Base-by-base conservation (phyloP, 345 rosid genomes). In the Lagerstroemia speciosa region DNA sequence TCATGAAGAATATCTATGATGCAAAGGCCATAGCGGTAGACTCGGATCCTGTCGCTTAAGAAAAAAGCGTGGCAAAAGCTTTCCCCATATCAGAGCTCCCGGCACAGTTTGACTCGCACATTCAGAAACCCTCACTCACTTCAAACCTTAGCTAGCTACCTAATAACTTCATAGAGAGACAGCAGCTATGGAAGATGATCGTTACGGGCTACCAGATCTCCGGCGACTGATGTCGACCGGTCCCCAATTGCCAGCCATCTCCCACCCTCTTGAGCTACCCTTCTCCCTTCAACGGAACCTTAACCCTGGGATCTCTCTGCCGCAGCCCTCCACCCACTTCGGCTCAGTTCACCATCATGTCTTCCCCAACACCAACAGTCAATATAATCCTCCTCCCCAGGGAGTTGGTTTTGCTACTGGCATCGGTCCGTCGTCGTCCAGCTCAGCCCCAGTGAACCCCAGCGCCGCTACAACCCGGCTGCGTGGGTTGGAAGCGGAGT, bases 11-110 rank as follows among this genome's bases (percentile, higher is more conserved):
- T n/a, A n/a, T n/a, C n/a, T n/a, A 76, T 71, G 80, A 27, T 33
- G 14, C 32, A 71, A 79, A 71, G 73, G 84, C n/a, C n/a, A n/a
- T 70, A 75, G 85, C 87, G 90, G 76, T 80, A 80, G 85, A 81
- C 87, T 85, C 89, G 89, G 85, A 85, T 63, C 66, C 66, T 63
- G 90, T 85, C 90, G 73, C 84, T 83, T 67, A 31, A 64, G 73
- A 63, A 78, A 67, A 69, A 69, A 74, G 66, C 71, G 46, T 26
- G 11, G 2, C 45, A 41, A 38, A 38, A 10, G 7, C 26, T 57
- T 2, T 10, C 32, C 67, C 45, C 58, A 15, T 74, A 46, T 50
- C 43, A 32, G 46, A 8, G 60, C 60, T n/a, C 30, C 60, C 60
- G 7, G 9, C 60, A 53, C 24, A 9, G 0, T n/a, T 24, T n/a